Evolutionary conservation across 345 rosid species (phyloP).

Genomic region (Eucalyptus victrix): DNA sequence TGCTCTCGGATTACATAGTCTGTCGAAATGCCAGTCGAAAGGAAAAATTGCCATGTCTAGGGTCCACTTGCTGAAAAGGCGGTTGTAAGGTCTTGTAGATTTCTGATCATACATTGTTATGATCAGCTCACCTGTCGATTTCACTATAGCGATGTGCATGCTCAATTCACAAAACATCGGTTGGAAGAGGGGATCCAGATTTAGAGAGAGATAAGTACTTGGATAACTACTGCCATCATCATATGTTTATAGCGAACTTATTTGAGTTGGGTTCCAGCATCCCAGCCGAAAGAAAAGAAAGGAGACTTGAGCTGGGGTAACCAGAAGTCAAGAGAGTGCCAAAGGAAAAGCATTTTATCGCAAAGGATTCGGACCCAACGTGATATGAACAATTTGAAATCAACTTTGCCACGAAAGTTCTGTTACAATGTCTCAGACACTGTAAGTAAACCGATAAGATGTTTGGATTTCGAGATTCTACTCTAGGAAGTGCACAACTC

Average conservation of each 20-base stretch:
- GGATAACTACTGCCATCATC: not conserved
- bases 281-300: not conserved
- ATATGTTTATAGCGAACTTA: not conserved
- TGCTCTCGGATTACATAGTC: not conserved
- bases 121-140: not conserved
- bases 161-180: not conserved
- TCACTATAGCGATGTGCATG: not conserved
- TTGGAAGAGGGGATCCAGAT: not conserved
- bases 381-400: not conserved
- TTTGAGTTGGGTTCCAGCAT: not conserved
- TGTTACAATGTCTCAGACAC: not conserved
- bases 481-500: not conserved
- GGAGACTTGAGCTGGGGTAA: not conserved
- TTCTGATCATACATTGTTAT: not conserved
- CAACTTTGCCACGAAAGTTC: not conserved
- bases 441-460: not conserved
- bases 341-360: not conserved
- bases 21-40: not conserved
- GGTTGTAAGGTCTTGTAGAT: not conserved
- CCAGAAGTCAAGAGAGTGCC: not conserved
- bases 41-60: not conserved
- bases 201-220: not conserved
- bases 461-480: not conserved
- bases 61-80: not conserved
- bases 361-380: not conserved